Conservation (phyloP, 371 early-diverging fungal genomes). For the Hamiltosporidium tvaerminnensis region DNA sequence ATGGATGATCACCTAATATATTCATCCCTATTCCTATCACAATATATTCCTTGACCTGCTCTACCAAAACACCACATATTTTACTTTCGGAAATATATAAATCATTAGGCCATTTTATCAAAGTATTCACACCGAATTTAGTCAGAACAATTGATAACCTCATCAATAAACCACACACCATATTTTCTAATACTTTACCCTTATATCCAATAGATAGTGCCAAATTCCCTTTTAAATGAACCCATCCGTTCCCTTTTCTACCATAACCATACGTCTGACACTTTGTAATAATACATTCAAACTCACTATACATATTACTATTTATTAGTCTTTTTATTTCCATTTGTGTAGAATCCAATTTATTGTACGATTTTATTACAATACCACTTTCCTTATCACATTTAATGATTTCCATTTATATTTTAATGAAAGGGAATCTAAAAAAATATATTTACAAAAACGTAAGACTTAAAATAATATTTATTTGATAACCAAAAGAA, state of each 20-base stretch:
- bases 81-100: background rate
- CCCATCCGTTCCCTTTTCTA: background rate
- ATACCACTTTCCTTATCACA: too few species aligned
- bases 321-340: too few species aligned
- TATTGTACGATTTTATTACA: too few species aligned
- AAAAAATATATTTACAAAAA: too few species aligned
- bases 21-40: constrained; percentile 1
- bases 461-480: too few species aligned
- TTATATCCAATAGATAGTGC: background rate
- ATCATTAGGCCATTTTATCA: constrained; percentile 3
- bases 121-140: background rate
- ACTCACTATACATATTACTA: too few species aligned
- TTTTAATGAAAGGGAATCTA: too few species aligned
- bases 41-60: background rate
- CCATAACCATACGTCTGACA: background rate
- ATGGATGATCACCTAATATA: background rate
- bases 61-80: background rate
- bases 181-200: background rate
- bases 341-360: too few species aligned
- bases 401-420: too few species aligned
- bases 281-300: constrained; percentile 2
- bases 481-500: too few species aligned
- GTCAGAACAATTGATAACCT: background rate
- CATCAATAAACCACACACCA: background rate
- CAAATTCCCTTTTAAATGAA: background rate